A percentile compares a stretch with the other conserved stretches of the same genome.
phyloP scores from a whole-genome alignment of 2,329 filamentous ascomycete species.

The Diplodia mutila region DNA sequence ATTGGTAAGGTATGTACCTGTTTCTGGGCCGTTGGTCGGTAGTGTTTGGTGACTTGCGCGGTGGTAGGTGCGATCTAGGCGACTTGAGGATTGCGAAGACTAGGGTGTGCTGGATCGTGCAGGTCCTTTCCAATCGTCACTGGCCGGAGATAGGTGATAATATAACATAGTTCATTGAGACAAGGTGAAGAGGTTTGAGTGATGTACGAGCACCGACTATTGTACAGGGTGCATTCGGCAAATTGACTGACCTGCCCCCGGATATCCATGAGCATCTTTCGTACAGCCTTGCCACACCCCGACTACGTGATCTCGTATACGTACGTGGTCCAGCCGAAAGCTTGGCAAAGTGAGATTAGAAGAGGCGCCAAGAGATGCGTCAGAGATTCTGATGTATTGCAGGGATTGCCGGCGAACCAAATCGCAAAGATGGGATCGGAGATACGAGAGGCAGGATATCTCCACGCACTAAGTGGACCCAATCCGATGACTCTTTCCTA shows the following conservation, averaged over 20 bases:
- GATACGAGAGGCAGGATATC: slow-evolving; percentile 8
- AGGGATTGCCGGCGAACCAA: not conserved
- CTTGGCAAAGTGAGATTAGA: slow-evolving; percentile 7
- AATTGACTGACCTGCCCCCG: not conserved
- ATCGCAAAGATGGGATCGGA: slow-evolving; percentile 1
- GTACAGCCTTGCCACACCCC: not conserved
- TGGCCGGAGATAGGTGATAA: not conserved
- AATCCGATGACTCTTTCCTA: not conserved
- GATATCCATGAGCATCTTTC: not conserved
- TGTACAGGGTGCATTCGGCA: not conserved
- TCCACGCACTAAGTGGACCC: slow-evolving; percentile 7
- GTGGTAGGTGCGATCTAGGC: not conserved
- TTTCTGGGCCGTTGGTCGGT: not conserved
- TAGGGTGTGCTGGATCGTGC: not conserved
- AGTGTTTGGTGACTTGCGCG: not conserved
- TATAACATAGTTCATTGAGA: not conserved
- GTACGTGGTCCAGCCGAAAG: not conserved
- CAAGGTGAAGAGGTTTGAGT: not conserved
- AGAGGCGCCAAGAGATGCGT: slow-evolving; percentile 4
- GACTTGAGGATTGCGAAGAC: not conserved
- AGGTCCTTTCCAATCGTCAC: not conserved
- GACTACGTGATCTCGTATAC: not conserved
- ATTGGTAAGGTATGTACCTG: not conserved
- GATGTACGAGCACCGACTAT: not conserved
- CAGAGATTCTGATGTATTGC: not conserved